Conservation (phyloP, 1,139 yeast genomes). For the Candida glucosophila region DNA sequence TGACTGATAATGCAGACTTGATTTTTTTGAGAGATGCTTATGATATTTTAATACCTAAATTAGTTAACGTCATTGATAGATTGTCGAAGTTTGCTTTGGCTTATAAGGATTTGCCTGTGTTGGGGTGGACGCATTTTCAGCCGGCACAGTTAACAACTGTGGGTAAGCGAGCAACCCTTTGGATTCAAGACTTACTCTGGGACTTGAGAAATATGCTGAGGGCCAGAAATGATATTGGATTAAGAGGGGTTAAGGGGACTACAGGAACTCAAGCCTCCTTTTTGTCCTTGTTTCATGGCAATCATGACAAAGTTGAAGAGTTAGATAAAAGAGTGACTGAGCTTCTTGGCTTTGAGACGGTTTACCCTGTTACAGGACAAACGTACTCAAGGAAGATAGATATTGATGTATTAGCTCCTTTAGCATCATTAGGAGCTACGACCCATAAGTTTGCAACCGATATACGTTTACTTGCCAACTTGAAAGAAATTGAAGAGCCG, state of each 20-base stretch:
- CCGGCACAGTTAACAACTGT: constrained; percentile 99
- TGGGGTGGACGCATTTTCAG: constrained; percentile 99
- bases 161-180: constrained; percentile 94
- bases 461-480: constrained; percentile 87
- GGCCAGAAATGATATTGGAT: constrained; percentile 92
- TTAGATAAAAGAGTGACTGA: constrained; percentile 89
- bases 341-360: constrained; percentile 85
- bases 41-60: constrained; percentile 85
- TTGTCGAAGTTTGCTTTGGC: constrained; percentile 79
- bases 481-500: constrained; percentile 97
- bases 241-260: constrained; percentile 98
- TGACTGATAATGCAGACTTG: constrained; percentile 96
- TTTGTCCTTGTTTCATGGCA: constrained; percentile 88
- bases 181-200: constrained; percentile 98
- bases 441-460: constrained; percentile 98
- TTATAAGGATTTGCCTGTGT: constrained; percentile 91
- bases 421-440: constrained; percentile 92
- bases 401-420: constrained; percentile 85
- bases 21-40: constrained; percentile 94
- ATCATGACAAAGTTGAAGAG: constrained; percentile 91
- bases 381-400: constrained; percentile 97
- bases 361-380: constrained; percentile 97
- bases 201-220: constrained; percentile 92
- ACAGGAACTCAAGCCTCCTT: constrained; percentile 99
- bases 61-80: constrained; percentile 91